Evolutionary conservation across 768 basidiomycete genomes (phyloP).

Genomic region (Panaeolus papilionaceus): DNA sequence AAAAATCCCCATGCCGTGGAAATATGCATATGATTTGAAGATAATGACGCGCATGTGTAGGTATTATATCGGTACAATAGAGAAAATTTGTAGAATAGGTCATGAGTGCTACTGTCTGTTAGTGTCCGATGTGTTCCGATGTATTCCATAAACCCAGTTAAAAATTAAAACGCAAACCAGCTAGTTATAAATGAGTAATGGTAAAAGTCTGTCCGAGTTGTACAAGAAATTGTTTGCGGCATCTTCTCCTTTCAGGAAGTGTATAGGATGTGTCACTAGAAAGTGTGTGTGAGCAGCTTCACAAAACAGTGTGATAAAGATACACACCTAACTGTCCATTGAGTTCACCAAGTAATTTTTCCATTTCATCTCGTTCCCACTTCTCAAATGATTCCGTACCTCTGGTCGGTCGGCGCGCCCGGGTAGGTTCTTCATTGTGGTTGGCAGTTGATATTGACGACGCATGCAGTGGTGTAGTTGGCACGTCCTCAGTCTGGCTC

Average conservation of each 20-base stretch:
- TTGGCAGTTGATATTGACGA: slow-evolving; percentile 19
- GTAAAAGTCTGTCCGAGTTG: slow-evolving; percentile 83
- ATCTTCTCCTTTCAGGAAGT: slow-evolving; percentile 94
- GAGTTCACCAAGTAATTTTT: slow-evolving; percentile 73
- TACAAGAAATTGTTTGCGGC: slow-evolving; percentile 92
- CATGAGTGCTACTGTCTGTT: background rate
- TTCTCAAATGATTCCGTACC: slow-evolving; percentile 78
- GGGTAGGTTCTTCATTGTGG: slow-evolving; percentile 27
- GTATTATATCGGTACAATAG: background rate
- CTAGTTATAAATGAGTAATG: slow-evolving; percentile 76
- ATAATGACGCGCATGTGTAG: no score
- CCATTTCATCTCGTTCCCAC: slow-evolving; percentile 91
- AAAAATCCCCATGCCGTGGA: no score
- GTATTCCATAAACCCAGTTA: background rate
- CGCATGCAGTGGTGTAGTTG: slow-evolving; percentile 30
- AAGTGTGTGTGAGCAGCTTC: slow-evolving; percentile 16
- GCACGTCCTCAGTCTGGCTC: slow-evolving; percentile 37
- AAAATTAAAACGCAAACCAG: background rate
- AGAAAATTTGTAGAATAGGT: background rate
- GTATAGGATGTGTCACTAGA: slow-evolving; percentile 81
- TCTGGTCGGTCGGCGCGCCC: slow-evolving; percentile 45
- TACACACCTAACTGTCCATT: slow-evolving; percentile 86
- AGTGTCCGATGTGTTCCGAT: background rate
- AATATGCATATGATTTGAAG: no score
- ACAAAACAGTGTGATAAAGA: background rate